Evolutionary conservation across 1,284 basidiomycete genomes (phyloP), one percentile per base, ranked within the genome.

Genomic region (Ganoderma resinaceum): DNA sequence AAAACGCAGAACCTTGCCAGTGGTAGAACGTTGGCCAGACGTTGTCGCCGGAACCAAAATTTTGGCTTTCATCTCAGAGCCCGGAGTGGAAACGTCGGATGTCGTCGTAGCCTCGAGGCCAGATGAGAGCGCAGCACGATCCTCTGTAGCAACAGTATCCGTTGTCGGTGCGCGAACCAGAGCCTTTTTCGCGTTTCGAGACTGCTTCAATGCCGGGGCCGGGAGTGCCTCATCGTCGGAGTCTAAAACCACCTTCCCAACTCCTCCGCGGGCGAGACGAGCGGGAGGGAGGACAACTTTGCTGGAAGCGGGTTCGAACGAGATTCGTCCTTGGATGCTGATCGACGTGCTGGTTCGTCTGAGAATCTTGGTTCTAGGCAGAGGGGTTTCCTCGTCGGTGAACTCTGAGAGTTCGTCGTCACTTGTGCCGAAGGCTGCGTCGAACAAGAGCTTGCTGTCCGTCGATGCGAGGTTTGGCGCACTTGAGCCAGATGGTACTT

Each of bases 341-440:
- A 58, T 31, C 23, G 42, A 38, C 18, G 61, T 68, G 11, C 57
- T 61, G 20, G 53, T 58, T 16, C 67, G 66, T 16, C 52, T 59
- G 18, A 72, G 42, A 37, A 37, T 40, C 46, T 46, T 67, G 8
- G 71, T 63, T 20, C 35, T 63, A 26, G 65, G 57, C 12, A 58
- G 29, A 42, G 68, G 68, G 12, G 64, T 68, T 16, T 72, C 76
- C 42, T 68, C 63, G 26, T 78, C 78, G 58, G 78, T 78, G 33
- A 78, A 69, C 4, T 79, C 78, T 49, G 79, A 79, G 6, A 79
- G 74, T n/a, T 78, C 78, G 61, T 78, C 77, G 61, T 78, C 76
- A 60, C 74, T 76, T 20, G 74, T 66, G 14, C 79, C 79, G 58
- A 80, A 79, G 0, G 70, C 74, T 1, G 70, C 72, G 9, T 77